phyloP scores from a whole-genome alignment of 2,329 filamentous ascomycete genomes.

The Sporothrix brunneoviolacea region DNA sequence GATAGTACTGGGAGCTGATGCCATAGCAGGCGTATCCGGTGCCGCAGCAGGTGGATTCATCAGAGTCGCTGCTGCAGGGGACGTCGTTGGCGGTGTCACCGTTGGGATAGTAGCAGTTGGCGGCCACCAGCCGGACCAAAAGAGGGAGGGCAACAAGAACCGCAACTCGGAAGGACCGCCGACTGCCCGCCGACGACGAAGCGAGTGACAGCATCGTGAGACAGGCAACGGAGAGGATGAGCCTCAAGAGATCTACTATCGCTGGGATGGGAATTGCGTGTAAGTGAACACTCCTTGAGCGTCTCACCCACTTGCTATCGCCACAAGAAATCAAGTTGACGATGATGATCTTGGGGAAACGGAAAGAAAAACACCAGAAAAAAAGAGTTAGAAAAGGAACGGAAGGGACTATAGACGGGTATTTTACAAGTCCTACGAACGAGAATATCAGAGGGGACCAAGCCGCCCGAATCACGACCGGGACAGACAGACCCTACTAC shows the following conservation, averaged over 20 bases:
- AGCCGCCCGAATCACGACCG: too few species aligned
- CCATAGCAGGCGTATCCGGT: constrained; percentile 31
- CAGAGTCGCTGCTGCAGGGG: constrained; percentile 24
- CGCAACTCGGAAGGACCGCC: too few species aligned
- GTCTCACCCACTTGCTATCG: too few species aligned
- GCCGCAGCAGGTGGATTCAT: constrained; percentile 28
- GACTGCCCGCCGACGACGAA: neutral
- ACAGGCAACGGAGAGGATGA: neutral
- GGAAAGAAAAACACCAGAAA: constrained; percentile 12
- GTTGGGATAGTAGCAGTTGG: constrained; percentile 27
- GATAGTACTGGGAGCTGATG: constrained; percentile 21
- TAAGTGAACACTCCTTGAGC: too few species aligned
- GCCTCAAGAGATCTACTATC: too few species aligned
- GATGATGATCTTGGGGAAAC: neutral
- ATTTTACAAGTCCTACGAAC: neutral
- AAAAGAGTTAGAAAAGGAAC: neutral
- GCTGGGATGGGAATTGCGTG: too few species aligned
- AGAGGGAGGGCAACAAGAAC: neutral
- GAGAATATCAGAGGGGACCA: too few species aligned
- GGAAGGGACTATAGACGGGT: neutral
- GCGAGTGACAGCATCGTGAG: neutral
- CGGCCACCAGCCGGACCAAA: neutral
- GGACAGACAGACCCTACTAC: too few species aligned
- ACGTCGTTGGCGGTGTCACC: constrained; percentile 25
- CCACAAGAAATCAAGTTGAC: neutral